A percentile compares a stretch with the other conserved stretches of the same genome.
These are phyloP conservation scores for Plasmopara viticola DNA, from an alignment of 352 stramenopile genomes.

Conservation along the genomic window DNA sequence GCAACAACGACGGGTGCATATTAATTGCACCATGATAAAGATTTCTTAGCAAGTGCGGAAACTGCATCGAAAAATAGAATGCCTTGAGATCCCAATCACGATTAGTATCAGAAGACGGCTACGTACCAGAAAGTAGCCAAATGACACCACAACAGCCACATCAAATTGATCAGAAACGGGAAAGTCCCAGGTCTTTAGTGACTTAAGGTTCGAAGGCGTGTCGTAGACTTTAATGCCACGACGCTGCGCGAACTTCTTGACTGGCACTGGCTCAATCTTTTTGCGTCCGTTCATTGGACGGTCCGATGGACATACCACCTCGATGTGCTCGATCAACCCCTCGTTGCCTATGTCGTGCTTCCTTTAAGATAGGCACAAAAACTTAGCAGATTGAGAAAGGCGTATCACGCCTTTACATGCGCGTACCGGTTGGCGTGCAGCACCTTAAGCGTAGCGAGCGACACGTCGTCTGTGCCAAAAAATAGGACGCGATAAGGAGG, in stretches of 20 bases:
- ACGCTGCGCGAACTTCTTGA: constrained; percentile 64
- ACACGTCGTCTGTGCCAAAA: constrained; percentile 84
- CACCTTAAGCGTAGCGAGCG: constrained; percentile 60
- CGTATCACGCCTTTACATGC: background rate
- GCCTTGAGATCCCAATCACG: too few relatives aligned
- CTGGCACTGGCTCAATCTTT: constrained; percentile 57
- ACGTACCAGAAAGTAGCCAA: constrained; percentile 79
- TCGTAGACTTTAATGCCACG: constrained; percentile 54
- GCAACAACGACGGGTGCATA: constrained; percentile 83
- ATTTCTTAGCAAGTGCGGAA: constrained; percentile 65
- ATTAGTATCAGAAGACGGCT: background rate
- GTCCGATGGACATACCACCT: constrained; percentile 78
- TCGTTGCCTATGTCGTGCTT: constrained; percentile 23
- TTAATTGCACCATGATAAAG: constrained; percentile 76
- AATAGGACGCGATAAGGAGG: constrained; percentile 64
- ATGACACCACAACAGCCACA: constrained; percentile 85
- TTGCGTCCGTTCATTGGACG: constrained; percentile 63
- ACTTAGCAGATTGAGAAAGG: background rate
- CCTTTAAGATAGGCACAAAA: background rate
- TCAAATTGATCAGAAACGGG: constrained; percentile 48
- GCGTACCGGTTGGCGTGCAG: constrained; percentile 61
- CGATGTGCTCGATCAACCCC: constrained; percentile 42
- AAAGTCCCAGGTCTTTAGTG: constrained; percentile 69
- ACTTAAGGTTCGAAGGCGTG: constrained; percentile 67
- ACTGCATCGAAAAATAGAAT: constrained; percentile 17